Base-by-base conservation (phyloP, 352 stramenopile genomes). In the Phytophthora colocasiae region DNA sequence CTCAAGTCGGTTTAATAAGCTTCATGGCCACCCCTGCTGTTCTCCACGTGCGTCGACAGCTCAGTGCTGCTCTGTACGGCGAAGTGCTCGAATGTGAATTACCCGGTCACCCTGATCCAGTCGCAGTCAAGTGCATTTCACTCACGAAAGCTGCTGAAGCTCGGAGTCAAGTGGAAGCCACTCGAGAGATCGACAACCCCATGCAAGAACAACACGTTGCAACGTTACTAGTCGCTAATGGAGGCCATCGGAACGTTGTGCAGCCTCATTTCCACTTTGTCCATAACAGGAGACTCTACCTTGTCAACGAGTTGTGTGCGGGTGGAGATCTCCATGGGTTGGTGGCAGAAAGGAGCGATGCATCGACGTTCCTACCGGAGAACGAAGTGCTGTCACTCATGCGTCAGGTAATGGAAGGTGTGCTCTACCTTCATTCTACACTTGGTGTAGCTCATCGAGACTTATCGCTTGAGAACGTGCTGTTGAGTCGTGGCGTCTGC, bases 301-400 rank as follows among this genome's bases (percentile, higher is more conserved):
- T 90, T 3, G 77, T 90, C 12, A 78, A 80, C 41, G 83, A 92
- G 32, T 76, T 86, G 34, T 91, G 80, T 40, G 26, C 8, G 0
- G 67, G 54, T 11, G 80, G 83, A n/a, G 83, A 90, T 36, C 48
- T 92, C 1, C 78, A 79, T 66, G 58, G 66, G 9, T 61, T 75
- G 14, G 26, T 85, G 11, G 32, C 52, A 3, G 43, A 32, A 27
- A 46, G 44, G 51, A 9, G 59, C 22, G 44, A 43, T 22, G 40
- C 54, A 11, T 31, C 70, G 12, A 38, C 11, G 0, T 64, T 52
- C 5, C 40, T 84, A 5, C 44, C 57, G 9, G 58, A 74, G 8
- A 24, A 62, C 22, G 64, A 82, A 24, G 73, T 76, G n/a, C 48
- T 80, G n/a, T 7, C 41, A 3, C 29, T 88, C 11, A 70, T 87